A percentile compares a stretch with the other conserved stretches of the same genome.
Conservation (phyloP, 2,329 filamentous ascomycete genomes). For the Diaporthe sp. region DNA sequence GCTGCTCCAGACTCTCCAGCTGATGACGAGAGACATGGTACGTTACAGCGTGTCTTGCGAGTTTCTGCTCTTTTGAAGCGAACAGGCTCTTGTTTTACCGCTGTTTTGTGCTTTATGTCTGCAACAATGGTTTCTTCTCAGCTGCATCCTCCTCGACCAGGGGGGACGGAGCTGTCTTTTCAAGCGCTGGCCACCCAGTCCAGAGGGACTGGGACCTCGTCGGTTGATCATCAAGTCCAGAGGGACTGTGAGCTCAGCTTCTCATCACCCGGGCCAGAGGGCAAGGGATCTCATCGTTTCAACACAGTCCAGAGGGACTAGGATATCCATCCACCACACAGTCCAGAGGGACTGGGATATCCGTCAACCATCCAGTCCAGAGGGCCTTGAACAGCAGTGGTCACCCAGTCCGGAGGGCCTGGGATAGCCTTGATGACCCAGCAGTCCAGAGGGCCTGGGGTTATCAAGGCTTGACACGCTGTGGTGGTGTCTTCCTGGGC, state of each 20-base stretch:
- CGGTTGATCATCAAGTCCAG: background rate
- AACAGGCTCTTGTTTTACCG: background rate
- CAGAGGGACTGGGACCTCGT: background rate
- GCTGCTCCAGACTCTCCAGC: background rate
- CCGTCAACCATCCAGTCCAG: background rate
- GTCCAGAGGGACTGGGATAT: background rate
- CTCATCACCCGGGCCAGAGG: background rate
- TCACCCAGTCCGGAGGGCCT: background rate
- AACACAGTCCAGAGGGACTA: background rate
- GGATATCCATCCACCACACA: background rate
- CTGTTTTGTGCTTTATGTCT: conserved; percentile 9
- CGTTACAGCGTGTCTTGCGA: conserved; percentile 21
- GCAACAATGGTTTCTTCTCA: background rate
- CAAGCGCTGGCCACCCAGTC: background rate
- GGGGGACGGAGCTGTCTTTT: background rate
- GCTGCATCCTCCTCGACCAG: background rate
- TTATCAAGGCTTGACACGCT: background rate
- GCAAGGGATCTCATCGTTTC: background rate
- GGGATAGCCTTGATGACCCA: background rate
- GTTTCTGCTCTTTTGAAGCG: conserved; percentile 2
- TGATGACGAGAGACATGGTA: conserved; percentile 1
- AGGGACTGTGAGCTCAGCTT: background rate
- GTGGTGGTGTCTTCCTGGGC: background rate
- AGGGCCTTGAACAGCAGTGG: background rate
- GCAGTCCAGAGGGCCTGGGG: background rate